These are phyloP conservation scores for Neoboletus magnificus DNA, from an alignment of 768 basidiomycete genomes.

Conservation along the genomic window DNA sequence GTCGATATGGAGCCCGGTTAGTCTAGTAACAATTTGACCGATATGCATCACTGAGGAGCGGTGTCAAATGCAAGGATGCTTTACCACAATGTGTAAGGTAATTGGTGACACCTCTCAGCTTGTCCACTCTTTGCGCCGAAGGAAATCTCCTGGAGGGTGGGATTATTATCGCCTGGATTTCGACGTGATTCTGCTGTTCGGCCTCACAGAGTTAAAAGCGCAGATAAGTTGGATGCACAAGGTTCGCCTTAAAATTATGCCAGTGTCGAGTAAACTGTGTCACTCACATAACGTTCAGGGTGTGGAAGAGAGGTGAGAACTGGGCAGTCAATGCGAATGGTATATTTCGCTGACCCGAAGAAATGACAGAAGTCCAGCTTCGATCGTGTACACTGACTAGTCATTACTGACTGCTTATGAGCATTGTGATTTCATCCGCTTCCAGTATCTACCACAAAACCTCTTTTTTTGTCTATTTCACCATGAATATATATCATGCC, in stretches of 20 bases:
- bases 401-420: neutral
- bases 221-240: constrained; percentile 41
- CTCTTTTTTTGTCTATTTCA: neutral
- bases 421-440: neutral
- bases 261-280: neutral
- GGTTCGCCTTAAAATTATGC: neutral
- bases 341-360: neutral
- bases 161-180: constrained; percentile 21
- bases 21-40: neutral
- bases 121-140: neutral
- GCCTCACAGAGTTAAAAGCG: constrained; percentile 44
- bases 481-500: neutral
- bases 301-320: constrained; percentile 4
- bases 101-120: constrained; percentile 8
- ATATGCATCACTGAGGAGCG: neutral
- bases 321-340: neutral
- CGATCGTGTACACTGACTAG: neutral
- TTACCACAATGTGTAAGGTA: constrained; percentile 12
- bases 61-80: neutral
- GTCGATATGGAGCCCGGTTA: constrained; percentile 13
- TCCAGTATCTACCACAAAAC: neutral
- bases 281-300: constrained; percentile 7
- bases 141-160: neutral
- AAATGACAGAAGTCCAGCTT: neutral
- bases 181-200: constrained; percentile 39